phyloP scores from a whole-genome alignment of 176 grass and related monocot species.

The Cenchrus purpureus region DNA sequence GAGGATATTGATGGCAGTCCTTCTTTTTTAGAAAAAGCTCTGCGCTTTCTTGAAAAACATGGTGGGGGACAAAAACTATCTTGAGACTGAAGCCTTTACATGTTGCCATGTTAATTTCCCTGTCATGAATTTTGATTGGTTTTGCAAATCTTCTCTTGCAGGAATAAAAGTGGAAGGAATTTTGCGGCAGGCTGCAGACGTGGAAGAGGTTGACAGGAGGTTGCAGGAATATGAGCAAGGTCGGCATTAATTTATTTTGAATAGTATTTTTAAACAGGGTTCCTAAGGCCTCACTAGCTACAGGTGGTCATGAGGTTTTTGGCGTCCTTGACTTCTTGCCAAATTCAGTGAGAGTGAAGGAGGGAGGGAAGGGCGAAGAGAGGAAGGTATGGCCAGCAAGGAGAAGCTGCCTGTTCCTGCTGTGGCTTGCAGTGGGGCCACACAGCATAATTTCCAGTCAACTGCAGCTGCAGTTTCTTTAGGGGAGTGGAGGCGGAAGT shows the following conservation, averaged over 20 bases:
- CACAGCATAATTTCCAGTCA: not conserved
- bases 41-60: constrained; percentile 95
- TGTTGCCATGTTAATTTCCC: constrained; percentile 34
- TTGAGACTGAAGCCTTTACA: constrained; percentile 20
- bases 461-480: not conserved
- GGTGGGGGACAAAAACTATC: constrained; percentile 53
- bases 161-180: constrained; percentile 97
- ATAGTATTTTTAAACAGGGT: constrained; percentile 22
- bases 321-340: not conserved
- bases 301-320: not conserved
- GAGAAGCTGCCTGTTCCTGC: not conserved
- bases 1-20: constrained; percentile 97
- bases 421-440: not conserved
- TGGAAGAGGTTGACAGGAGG: constrained; percentile 94
- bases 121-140: constrained; percentile 35
- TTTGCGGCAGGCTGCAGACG: constrained; percentile 95
- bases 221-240: constrained; percentile 97
- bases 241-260: constrained; percentile 51
- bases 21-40: constrained; percentile 97
- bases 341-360: not conserved
- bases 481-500: not conserved
- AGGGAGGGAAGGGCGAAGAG: not conserved
- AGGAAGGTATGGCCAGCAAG: not conserved
- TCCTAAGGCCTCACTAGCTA: not conserved
- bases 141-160: constrained; percentile 53